These are phyloP conservation scores for Noccaea caerulescens DNA, from an alignment of 345 rosid genomes.

Conservation along the genomic window DNA sequence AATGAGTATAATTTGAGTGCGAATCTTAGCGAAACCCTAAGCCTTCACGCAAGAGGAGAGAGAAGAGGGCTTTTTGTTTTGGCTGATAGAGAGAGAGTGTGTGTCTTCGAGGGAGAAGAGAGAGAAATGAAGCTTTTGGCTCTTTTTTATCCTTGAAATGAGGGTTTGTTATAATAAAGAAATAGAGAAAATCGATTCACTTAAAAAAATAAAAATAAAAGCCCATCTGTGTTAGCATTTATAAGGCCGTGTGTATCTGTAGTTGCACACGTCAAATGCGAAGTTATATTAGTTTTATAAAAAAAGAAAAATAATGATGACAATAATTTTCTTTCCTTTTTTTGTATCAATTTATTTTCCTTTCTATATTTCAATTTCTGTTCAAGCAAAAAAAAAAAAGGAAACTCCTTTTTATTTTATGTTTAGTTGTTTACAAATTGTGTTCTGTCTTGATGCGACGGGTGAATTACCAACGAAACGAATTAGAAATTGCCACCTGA, in stretches of 20 bases:
- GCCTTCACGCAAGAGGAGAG: slow-evolving; percentile 35
- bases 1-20: slow-evolving; percentile 55
- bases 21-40: slow-evolving; percentile 59
- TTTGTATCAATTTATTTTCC: background rate
- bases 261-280: background rate
- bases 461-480: slow-evolving; percentile 3
- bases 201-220: background rate
- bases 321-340: background rate
- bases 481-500: slow-evolving; percentile 42
- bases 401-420: background rate
- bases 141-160: slow-evolving; percentile 51
- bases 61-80: slow-evolving; percentile 37
- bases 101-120: slow-evolving; percentile 39
- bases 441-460: slow-evolving; percentile 30
- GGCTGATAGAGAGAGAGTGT: slow-evolving; percentile 37
- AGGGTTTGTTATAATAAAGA: slow-evolving; percentile 48
- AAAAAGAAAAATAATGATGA: background rate
- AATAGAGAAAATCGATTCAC: background rate
- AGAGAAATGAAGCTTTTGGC: slow-evolving; percentile 39
- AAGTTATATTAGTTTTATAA: background rate
- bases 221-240: slow-evolving; percentile 35
- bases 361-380: background rate
- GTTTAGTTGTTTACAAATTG: background rate
- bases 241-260: slow-evolving; percentile 44
- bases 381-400: background rate